A percentile compares a stretch with the other conserved stretches of the same genome.
phyloP scores from a whole-genome alignment of 2,329 filamentous ascomycete genomes.

The Dactylellina haptotyla region DNA sequence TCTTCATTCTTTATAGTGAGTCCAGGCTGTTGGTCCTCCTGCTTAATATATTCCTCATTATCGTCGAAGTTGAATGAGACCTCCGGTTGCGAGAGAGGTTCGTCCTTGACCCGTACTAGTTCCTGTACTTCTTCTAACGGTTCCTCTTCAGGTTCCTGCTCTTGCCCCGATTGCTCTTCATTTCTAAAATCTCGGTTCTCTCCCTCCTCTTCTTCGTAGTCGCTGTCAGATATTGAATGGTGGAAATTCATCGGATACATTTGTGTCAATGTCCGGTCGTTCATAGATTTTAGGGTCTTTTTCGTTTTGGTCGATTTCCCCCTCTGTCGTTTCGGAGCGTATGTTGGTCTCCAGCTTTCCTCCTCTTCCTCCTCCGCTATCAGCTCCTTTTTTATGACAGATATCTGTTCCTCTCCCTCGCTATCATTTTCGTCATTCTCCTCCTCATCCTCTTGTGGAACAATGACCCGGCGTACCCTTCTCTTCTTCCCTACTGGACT shows the following conservation, averaged over 20 bases:
- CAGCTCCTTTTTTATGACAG: conserved; percentile 3
- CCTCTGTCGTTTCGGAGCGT: conserved; percentile 27
- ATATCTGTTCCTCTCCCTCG: conserved; percentile 1
- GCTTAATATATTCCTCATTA: conserved; percentile 15
- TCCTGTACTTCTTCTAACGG: background rate
- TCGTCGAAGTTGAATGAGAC: background rate
- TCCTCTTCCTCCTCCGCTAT: conserved; percentile 25
- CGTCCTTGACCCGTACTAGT: conserved; percentile 26
- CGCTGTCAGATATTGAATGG: conserved; percentile 17
- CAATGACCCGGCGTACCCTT: background rate
- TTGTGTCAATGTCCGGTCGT: conserved; percentile 34
- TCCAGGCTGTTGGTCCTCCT: conserved; percentile 14
- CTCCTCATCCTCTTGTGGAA: conserved; percentile 1
- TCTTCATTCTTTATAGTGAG: background rate
- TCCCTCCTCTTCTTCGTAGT: conserved; percentile 35
- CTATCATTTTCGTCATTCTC: conserved; percentile 1
- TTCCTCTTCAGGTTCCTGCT: conserved; percentile 3
- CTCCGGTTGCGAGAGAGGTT: conserved; percentile 29
- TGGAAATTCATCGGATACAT: conserved; percentile 42
- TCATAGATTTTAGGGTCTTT: background rate
- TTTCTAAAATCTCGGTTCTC: background rate
- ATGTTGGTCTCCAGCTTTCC: conserved; percentile 35
- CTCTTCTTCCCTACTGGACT: conserved; percentile 30
- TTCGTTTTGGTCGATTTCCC: conserved; percentile 6
- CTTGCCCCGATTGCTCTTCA: background rate